A percentile compares a stretch with the other conserved stretches of the same genome.
These are phyloP conservation scores for Stephania japonica DNA, from an alignment of 164 flowering plant species.

Conservation along the genomic window DNA sequence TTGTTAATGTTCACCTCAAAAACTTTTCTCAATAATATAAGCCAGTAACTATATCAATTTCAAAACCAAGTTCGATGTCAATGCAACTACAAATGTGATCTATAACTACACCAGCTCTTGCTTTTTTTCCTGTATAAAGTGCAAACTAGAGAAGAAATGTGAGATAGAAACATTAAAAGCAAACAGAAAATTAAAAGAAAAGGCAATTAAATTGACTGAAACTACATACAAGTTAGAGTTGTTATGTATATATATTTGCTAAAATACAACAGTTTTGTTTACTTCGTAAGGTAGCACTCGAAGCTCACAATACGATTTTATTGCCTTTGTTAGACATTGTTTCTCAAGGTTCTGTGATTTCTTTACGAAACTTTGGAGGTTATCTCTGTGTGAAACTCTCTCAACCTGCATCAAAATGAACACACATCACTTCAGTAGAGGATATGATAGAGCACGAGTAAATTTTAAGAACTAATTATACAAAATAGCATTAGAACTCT, in stretches of 20 bases:
- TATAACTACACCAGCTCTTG: not conserved
- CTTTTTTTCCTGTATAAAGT: not conserved
- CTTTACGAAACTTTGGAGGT: constrained; percentile 67
- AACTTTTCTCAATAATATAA: too few species aligned
- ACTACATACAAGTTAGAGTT: not conserved
- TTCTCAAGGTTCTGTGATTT: constrained; percentile 89
- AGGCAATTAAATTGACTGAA: not conserved
- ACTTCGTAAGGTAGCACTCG: constrained; percentile 71
- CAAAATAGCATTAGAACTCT: not conserved
- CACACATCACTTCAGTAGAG: not conserved
- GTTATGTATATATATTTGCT: constrained; percentile 2
- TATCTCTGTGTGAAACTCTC: constrained; percentile 90
- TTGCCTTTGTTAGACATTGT: constrained; percentile 74
- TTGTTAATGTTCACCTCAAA: too few species aligned
- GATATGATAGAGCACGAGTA: not conserved
- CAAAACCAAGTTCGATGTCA: too few species aligned
- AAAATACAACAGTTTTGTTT: constrained; percentile 81
- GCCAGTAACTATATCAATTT: too few species aligned
- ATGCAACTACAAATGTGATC: too few species aligned
- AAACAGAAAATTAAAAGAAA: not conserved
- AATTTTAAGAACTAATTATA: not conserved
- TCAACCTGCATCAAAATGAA: constrained; percentile 54
- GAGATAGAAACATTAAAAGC: not conserved
- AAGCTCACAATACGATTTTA: constrained; percentile 85
- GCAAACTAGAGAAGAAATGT: not conserved